A percentile compares a stretch with the other conserved stretches of the same genome.
Evolutionary conservation across 768 basidiomycete species (phyloP).

Genomic region (Leucogyrophana mollusca): DNA sequence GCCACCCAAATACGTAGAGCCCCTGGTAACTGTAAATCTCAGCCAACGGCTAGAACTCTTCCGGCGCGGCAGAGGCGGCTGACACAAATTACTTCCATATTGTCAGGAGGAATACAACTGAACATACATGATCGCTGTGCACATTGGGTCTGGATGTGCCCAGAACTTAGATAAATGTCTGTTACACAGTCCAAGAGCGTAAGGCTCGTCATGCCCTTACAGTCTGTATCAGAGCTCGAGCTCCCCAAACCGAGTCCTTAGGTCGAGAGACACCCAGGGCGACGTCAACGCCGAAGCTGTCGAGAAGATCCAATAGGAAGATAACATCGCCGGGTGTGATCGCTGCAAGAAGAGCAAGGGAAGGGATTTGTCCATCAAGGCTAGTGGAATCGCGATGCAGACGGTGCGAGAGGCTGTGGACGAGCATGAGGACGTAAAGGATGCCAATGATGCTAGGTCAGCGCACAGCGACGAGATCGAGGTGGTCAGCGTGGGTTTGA

Average conservation of each 20-base stretch:
- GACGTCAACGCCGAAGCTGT: constrained; percentile 33
- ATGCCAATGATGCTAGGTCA: background rate
- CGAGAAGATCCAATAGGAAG: constrained; percentile 32
- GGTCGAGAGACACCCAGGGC: constrained; percentile 15
- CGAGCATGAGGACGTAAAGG: background rate
- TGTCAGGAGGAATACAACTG: no score
- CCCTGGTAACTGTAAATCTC: no score
- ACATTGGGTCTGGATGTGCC: no score
- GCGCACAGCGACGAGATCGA: background rate
- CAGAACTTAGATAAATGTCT: no score
- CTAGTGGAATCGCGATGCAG: background rate
- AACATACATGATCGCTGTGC: no score
- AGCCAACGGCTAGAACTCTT: no score
- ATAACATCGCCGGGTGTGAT: constrained; percentile 26
- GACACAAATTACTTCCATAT: no score
- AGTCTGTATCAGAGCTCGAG: constrained; percentile 12
- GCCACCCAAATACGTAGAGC: no score
- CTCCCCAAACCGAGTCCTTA: constrained; percentile 21
- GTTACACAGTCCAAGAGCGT: no score
- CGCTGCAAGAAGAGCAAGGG: constrained; percentile 3
- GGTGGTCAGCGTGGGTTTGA: background rate
- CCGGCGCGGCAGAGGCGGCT: no score
- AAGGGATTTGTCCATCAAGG: background rate
- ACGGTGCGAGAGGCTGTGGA: background rate
- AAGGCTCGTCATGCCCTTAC: constrained; percentile 3